Base-by-base conservation (phyloP, 2,329 filamentous ascomycete genomes). In the Alternaria panax region DNA sequence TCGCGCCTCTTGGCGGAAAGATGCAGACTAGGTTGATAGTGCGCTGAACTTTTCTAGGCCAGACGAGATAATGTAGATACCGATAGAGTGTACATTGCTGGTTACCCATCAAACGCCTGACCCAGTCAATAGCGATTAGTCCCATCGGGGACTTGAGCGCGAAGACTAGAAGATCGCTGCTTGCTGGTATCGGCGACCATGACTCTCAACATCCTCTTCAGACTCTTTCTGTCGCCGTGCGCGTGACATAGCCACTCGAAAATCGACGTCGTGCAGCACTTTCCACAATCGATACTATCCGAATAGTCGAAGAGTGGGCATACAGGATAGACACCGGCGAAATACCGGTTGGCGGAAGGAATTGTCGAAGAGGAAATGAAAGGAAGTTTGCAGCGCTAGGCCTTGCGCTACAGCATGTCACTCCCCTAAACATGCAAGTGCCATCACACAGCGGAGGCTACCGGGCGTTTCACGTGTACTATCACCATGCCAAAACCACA, bases 391-490 rank as follows among this genome's bases (percentile, higher is more conserved):
- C 47, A 30, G 47, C 51, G 46, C 59, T 65, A 63, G 66, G 65
- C 63, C 61, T 47, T 67, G 56, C 52, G 32, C 46, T 56, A 54
- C 32, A 51, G 50, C 42, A 52, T 18, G 18, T 41, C 28, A 36
- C 30, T 34, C 58, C 32, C 28, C 42, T 22, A 65, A 48, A 36
- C 14, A 54, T 40, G 45, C 45, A 54, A 59, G 51, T 30, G 16
- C 43, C 42, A 47, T 38, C 41, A 36, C 30, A 54, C 6, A 22
- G 54, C 50, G 56, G 62, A 57, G 43, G 25, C 36, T 48, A 59
- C 59, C 59, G 53, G 56, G 40, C 30, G 64, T 67, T 64, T 68
- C 62, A 64, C 18, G 24, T 52, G 42, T 30, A 55, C 27, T n/a
- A 59, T 24, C 47, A 43, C 28, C 38, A 57, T 46, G 22, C 56